phyloP scores from a whole-genome alignment of 2,329 filamentous ascomycete species.

The Diaporthe helianthi region DNA sequence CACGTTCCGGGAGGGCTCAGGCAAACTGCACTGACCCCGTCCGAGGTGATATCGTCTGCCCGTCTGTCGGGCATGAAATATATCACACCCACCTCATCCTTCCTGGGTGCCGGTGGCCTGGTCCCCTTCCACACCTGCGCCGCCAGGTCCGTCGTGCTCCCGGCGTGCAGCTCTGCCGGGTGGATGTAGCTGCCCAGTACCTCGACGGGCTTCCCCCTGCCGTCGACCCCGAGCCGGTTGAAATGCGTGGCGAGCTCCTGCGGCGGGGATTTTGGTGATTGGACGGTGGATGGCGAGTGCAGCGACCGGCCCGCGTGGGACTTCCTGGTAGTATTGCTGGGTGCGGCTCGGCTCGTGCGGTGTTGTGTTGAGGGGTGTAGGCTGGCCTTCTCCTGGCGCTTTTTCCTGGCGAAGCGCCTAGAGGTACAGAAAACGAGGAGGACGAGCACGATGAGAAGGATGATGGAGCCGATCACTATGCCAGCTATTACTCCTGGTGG shows the following conservation, averaged over 20 bases:
- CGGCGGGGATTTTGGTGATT: not conserved
- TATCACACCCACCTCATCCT: not conserved
- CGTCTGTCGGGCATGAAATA: not conserved
- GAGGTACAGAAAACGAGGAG: slow-evolving; percentile 34
- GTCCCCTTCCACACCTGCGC: not conserved
- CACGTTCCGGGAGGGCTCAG: not conserved
- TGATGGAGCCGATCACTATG: slow-evolving; percentile 38
- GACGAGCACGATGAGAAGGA: slow-evolving; percentile 34
- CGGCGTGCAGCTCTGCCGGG: slow-evolving; percentile 30
- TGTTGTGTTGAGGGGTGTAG: not conserved
- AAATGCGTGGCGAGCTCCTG: slow-evolving; percentile 31
- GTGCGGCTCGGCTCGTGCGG: not conserved
- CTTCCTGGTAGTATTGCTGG: slow-evolving; percentile 3
- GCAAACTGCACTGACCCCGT: not conserved
- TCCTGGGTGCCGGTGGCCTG: not conserved
- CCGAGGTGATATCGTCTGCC: not conserved
- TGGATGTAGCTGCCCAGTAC: slow-evolving; percentile 23
- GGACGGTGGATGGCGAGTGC: not conserved
- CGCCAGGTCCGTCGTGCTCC: slow-evolving; percentile 27
- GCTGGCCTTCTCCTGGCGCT: slow-evolving; percentile 24
- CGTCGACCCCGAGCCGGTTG: slow-evolving; percentile 28
- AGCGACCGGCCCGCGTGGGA: not conserved
- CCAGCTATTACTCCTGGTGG: slow-evolving; percentile 39
- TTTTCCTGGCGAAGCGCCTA: slow-evolving; percentile 25
- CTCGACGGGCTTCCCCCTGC: slow-evolving; percentile 11